Evolutionary conservation across 129 eudicot genomes (phyloP).

Genomic region (Pulicaria dysenterica): DNA sequence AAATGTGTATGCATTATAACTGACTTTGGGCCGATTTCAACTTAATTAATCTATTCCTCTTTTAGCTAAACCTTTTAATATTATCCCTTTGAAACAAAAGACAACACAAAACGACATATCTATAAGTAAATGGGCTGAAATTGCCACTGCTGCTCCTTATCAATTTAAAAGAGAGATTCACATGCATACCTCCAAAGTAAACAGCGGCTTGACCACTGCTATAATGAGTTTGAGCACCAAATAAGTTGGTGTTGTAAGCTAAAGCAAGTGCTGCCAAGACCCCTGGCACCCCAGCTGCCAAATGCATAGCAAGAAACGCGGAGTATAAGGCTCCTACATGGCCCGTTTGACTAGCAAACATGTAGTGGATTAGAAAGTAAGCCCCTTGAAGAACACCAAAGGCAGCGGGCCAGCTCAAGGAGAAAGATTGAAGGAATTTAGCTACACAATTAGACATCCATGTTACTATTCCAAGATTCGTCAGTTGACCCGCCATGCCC

Average conservation of each 20-base stretch:
- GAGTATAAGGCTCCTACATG: constrained; percentile 96
- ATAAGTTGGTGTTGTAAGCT: constrained; percentile 80
- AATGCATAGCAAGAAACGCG: constrained; percentile 87
- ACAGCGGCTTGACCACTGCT: constrained; percentile 99
- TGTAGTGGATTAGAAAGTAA: constrained; percentile 82
- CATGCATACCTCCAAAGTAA: constrained; percentile 79
- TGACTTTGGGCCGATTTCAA: neutral
- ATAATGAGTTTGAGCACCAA: constrained; percentile 92
- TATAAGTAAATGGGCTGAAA: neutral
- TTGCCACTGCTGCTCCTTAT: neutral
- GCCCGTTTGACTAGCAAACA: constrained; percentile 96
- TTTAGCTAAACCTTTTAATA: neutral
- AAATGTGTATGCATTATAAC: neutral
- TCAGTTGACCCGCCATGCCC: constrained; percentile 94
- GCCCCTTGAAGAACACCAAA: constrained; percentile 83
- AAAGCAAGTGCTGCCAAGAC: constrained; percentile 76
- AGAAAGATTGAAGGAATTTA: constrained; percentile 59
- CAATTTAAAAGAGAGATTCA: neutral
- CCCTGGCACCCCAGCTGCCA: constrained; percentile 93
- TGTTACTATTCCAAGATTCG: constrained; percentile 77
- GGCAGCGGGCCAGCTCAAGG: constrained; percentile 93
- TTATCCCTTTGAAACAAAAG: neutral
- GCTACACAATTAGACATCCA: constrained; percentile 96
- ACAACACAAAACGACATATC: neutral
- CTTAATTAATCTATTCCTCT: neutral